Evolutionary conservation across 1,284 basidiomycete genomes (phyloP), one percentile per base, ranked within the genome.

Genomic region (Hemileccinum hortonii): DNA sequence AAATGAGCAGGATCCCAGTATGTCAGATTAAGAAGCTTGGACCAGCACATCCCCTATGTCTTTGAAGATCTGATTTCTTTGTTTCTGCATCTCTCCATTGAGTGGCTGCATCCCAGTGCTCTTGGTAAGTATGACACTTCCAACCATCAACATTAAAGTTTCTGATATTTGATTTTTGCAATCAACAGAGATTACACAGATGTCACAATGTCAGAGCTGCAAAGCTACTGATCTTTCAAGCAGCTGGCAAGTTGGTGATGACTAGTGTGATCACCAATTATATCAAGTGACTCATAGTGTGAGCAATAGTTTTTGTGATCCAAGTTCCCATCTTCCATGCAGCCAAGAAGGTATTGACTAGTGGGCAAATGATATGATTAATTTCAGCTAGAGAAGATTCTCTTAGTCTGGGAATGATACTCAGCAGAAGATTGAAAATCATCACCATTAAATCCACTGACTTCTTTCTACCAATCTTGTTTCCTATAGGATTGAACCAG

Each of bases 271-370:
- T 35, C 16, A 10, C 18, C 6, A 15, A 37, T 37, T 15, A 6
- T 37, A 37, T 6, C 18, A 37, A 19, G 10, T 18, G n/a, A 15
- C 36, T n/a, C 16, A 18, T 19, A 9, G 36, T 3, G 10, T 37
- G 36, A 11, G 6, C 3, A 5, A 10, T n/a, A 37, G 36, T 14
- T 19, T 19, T 39, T 1, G 44, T 50, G 10, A 71, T 47, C 26
- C 41, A 65, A 7, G 63, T 49, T 1, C 71, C 68, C 3, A 40
- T n/a, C 6, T 61, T 21, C 70, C 71, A 71, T 2, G 65, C 47
- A 73, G 70, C 64, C 74, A n/a, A n/a, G n/a, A 81, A 77, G 78
- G 82, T 73, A 40, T 71, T 62, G 9, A 74, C 62, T 6, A 74
- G 50, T 3, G 67, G 72, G 1, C 37, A 18, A 2, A 72, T 53